Percentiles rank a stretch among this genome's conserved stretches.
These are phyloP conservation scores for Cryomyces minteri DNA, from an alignment of 495 filamentous ascomycete genomes.

Conservation along the genomic window DNA sequence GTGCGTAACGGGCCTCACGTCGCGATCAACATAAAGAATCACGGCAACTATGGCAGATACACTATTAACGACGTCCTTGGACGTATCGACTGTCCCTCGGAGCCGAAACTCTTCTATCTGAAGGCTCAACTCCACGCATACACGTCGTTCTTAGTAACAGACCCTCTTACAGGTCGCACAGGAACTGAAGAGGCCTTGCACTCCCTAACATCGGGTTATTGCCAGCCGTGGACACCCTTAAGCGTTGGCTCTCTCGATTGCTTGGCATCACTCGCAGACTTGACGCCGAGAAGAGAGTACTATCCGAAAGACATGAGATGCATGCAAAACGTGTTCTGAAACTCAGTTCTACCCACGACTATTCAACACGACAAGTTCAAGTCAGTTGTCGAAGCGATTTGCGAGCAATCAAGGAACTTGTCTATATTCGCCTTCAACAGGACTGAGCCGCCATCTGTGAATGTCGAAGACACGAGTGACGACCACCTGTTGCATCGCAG, in stretches of 20 bases:
- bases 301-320: slow-evolving; percentile 11
- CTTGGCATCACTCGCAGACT: slow-evolving; percentile 5
- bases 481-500: slow-evolving; percentile 21
- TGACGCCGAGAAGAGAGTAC: slow-evolving; percentile 11
- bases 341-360: slow-evolving; percentile 20
- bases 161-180: slow-evolving; percentile 15
- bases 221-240: slow-evolving; percentile 12
- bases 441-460: background rate
- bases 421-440: slow-evolving; percentile 11
- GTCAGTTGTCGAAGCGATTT: slow-evolving; percentile 23
- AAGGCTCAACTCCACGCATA: slow-evolving; percentile 15
- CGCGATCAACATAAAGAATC: slow-evolving; percentile 6
- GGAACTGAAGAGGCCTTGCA: slow-evolving; percentile 16
- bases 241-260: background rate
- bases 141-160: slow-evolving; percentile 14
- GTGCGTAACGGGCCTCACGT: slow-evolving; percentile 18
- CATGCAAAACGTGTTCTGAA: slow-evolving; percentile 14
- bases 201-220: slow-evolving; percentile 5
- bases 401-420: slow-evolving; percentile 20
- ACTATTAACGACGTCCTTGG: slow-evolving; percentile 9
- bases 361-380: slow-evolving; percentile 36
- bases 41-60: slow-evolving; percentile 22
- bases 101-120: slow-evolving; percentile 13
- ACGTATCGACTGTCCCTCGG: slow-evolving; percentile 13
- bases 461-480: background rate